A percentile compares a stretch with the other conserved stretches of the same genome.
phyloP scores from a whole-genome alignment of 306 rosid species.

The Quercus aquifolioides region DNA sequence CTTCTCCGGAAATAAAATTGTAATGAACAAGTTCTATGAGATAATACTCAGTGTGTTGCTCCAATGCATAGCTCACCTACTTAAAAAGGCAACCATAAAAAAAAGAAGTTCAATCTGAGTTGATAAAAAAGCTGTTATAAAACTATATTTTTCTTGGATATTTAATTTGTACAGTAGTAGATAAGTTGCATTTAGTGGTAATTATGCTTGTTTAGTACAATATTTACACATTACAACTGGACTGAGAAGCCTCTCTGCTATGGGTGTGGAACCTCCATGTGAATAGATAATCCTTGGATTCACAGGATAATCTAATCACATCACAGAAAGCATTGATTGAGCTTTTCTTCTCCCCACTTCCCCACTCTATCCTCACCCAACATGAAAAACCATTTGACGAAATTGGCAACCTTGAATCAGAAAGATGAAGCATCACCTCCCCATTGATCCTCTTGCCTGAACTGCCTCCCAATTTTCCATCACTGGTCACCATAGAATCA shows the following conservation, averaged over 20 bases:
- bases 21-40: too few relatives aligned
- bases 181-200: background rate
- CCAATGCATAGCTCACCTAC: too few relatives aligned
- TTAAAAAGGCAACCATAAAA: too few relatives aligned
- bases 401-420: constrained; percentile 43
- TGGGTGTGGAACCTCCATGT: constrained; percentile 85
- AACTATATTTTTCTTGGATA: constrained; percentile 11
- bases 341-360: constrained; percentile 33
- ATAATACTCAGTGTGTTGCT: too few relatives aligned
- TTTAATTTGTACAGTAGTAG: background rate
- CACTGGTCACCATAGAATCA: constrained; percentile 43
- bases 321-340: constrained; percentile 69
- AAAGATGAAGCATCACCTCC: constrained; percentile 55
- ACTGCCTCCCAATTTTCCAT: constrained; percentile 29
- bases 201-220: background rate
- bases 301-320: constrained; percentile 55
- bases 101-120: background rate
- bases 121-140: background rate
- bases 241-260: constrained; percentile 44
- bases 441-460: constrained; percentile 76
- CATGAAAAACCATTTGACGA: constrained; percentile 75
- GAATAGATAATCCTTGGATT: constrained; percentile 70
- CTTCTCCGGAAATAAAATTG: too few relatives aligned
- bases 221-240: constrained; percentile 41
- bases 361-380: constrained; percentile 95